phyloP scores from a whole-genome alignment of 2,329 filamentous ascomycete species.

The Fonsecaea multimorphosa region DNA sequence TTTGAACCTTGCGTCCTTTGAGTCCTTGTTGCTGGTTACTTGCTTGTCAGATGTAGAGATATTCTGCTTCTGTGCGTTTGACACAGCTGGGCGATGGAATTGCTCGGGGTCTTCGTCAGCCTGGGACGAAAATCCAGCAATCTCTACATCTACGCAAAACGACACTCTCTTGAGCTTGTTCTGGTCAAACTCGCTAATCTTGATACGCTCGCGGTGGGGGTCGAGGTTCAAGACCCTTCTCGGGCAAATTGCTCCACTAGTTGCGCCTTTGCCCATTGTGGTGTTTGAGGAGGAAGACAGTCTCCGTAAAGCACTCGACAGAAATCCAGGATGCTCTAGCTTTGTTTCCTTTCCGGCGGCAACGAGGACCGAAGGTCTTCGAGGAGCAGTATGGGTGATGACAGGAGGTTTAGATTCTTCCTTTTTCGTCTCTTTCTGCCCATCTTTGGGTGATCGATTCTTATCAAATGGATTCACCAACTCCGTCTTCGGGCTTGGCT shows the following conservation, averaged over 20 bases:
- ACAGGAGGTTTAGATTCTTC: conserved; percentile 44
- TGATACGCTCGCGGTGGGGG: conserved; percentile 75
- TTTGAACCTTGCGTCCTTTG: conserved; percentile 63
- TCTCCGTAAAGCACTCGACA: conserved; percentile 80
- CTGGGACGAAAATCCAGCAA: conserved; percentile 84
- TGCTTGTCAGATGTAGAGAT: conserved; percentile 42
- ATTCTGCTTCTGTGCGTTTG: conserved; percentile 37
- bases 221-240: conserved; percentile 86
- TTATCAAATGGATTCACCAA: conserved; percentile 53
- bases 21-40: conserved; percentile 44
- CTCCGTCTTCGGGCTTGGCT: conserved; percentile 47
- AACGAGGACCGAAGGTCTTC: conserved; percentile 39
- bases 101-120: conserved; percentile 63
- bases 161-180: conserved; percentile 84
- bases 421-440: conserved; percentile 46
- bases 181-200: conserved; percentile 77
- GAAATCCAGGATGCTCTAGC: conserved; percentile 70
- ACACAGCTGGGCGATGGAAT: conserved; percentile 42
- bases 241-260: conserved; percentile 73
- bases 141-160: conserved; percentile 97
- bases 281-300: conserved; percentile 71
- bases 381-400: conserved; percentile 63
- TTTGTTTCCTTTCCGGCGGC: conserved; percentile 59
- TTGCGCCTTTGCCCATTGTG: conserved; percentile 59
- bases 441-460: conserved; percentile 46